phyloP scores from a whole-genome alignment of 345 rosid species.

The Salix arbutifolia region DNA sequence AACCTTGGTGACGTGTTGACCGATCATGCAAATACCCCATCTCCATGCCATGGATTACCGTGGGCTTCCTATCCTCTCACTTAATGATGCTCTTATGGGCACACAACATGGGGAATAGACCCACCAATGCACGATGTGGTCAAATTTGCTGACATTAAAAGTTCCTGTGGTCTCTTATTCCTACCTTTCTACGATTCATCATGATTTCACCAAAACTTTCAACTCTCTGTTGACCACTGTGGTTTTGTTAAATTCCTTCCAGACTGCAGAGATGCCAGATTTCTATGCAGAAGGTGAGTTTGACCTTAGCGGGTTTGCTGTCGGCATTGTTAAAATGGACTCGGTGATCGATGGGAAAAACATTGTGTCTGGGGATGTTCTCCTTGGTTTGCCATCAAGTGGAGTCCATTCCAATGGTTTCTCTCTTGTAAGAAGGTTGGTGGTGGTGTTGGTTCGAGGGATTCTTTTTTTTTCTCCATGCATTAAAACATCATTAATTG shows the following conservation, averaged over 20 bases:
- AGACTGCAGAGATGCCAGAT: slow-evolving; percentile 98
- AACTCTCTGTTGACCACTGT: not conserved
- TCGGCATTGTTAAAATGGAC: slow-evolving; percentile 75
- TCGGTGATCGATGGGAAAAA: slow-evolving; percentile 77
- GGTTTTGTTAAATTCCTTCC: slow-evolving; percentile 9
- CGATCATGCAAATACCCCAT: too few species aligned
- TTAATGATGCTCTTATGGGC: not conserved
- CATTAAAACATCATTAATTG: not conserved
- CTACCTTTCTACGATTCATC: not conserved
- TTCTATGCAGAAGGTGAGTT: slow-evolving; percentile 83
- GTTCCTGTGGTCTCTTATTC: not conserved
- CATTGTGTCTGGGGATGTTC: slow-evolving; percentile 71
- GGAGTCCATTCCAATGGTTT: slow-evolving; percentile 97
- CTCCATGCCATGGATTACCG: too few species aligned
- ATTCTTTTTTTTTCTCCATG: not conserved
- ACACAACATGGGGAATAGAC: not conserved
- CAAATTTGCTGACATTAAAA: not conserved
- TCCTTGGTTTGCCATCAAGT: slow-evolving; percentile 85
- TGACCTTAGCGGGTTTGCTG: slow-evolving; percentile 92
- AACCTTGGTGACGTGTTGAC: too few species aligned
- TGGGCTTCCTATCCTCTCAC: too few species aligned
- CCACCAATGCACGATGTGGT: not conserved
- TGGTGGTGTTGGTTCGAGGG: not conserved
- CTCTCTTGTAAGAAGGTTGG: slow-evolving; percentile 79
- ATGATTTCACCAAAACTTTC: not conserved